Evolutionary conservation across 192 early-diverging fungal genomes (phyloP), one percentile per base, ranked within the genome.

Genomic region (Chytriomyces confervae): DNA sequence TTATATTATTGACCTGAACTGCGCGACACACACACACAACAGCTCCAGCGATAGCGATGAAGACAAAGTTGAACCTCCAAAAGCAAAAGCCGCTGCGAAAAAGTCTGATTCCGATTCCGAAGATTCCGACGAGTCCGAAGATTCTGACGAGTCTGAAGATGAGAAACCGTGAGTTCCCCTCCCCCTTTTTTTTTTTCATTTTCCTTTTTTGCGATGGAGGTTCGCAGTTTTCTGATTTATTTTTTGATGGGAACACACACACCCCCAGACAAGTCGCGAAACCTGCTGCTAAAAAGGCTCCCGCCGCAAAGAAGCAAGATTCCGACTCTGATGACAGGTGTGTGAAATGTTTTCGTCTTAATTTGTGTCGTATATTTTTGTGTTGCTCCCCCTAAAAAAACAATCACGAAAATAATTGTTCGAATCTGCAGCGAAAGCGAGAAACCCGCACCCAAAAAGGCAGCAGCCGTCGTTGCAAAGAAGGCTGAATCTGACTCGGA

Each of bases 291-390:
- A 78, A 80, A 6, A 29, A 44, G 11, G 50, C 45, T 13, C 50
- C 60, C 61, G 51, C 47, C 61, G 51, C 47, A 6, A 53, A 50
- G 18, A 61, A 53, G 5, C 16, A 43, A 3, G 91, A 90, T 49
- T 85, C 86, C 2, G 91, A 92, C 0, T 91, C 91, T 82, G 93
- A 94, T 84, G 89, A 86, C 36, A 36, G 36, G 36, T 36, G 4
- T 36, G 29, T 2, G n/a, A n/a, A n/a, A n/a, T n/a, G n/a, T 36
- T 36, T 0, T 0, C 29, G 29, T 36, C 29, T 36, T 36, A 36
- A 36, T 2, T 36, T 36, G 29, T 1, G 29, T 36, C 2, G 29
- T 5, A 81, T n/a, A n/a, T n/a, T n/a, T n/a, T n/a, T n/a, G n/a
- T n/a, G n/a, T n/a, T n/a, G n/a, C n/a, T n/a, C n/a, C n/a, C n/a